Conservation (phyloP, 306 rosid genomes). For the Hippophae tibetana region DNA sequence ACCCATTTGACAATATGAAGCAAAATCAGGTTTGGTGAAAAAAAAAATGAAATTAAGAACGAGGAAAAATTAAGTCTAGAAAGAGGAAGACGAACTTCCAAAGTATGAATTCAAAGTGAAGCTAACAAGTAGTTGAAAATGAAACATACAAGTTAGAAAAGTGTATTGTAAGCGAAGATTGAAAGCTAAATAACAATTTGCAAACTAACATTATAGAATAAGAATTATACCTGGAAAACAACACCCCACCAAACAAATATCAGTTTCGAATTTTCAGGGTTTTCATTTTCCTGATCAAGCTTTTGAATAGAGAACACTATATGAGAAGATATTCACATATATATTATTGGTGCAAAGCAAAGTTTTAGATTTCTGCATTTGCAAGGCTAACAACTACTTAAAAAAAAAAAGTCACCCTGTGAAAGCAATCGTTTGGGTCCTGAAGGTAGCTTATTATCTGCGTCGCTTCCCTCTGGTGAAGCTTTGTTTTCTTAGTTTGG, state of each 20-base stretch:
- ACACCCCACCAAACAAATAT: slow-evolving; percentile 48
- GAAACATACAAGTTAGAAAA: slow-evolving; percentile 28
- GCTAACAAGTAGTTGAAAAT: slow-evolving; percentile 55
- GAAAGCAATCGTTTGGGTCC: too few relatives aligned
- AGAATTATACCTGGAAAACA: slow-evolving; percentile 33
- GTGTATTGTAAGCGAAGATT: slow-evolving; percentile 55
- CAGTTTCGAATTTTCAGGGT: slow-evolving; percentile 27
- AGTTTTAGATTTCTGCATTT: too few relatives aligned
- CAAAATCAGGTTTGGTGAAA: slow-evolving; percentile 34
- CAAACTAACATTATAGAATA: slow-evolving; percentile 40
- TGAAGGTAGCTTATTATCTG: too few relatives aligned
- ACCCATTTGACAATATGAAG: slow-evolving; percentile 17
- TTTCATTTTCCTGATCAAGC: slow-evolving; percentile 27
- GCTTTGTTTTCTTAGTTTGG: too few relatives aligned
- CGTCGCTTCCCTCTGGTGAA: too few relatives aligned
- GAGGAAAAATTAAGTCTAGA: neutral
- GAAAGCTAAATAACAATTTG: slow-evolving; percentile 32
- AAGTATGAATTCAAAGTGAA: slow-evolving; percentile 53
- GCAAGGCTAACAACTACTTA: too few relatives aligned
- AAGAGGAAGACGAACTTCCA: slow-evolving; percentile 15
- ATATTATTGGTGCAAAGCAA: too few relatives aligned
- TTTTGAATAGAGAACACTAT: slow-evolving; percentile 1
- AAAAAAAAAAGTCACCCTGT: too few relatives aligned
- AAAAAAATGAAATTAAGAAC: neutral
- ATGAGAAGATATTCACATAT: neutral